Evolutionary conservation across 768 basidiomycete species (phyloP).

Genomic region (Mycena olivaceomarginata): DNA sequence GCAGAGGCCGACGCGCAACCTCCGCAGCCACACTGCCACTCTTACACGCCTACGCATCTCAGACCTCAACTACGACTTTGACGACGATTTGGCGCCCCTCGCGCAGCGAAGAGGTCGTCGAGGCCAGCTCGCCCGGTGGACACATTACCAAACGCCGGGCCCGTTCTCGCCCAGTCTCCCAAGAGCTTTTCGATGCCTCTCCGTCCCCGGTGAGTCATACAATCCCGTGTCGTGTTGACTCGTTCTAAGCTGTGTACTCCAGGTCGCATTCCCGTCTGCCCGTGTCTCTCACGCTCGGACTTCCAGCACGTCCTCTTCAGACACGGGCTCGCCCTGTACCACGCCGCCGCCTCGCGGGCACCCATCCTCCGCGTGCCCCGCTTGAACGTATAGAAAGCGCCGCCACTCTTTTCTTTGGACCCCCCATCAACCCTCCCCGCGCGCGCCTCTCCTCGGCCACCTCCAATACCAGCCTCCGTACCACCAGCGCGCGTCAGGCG

Average conservation of each 20-base stretch:
- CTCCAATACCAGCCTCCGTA: constrained; percentile 46
- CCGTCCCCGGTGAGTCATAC: constrained; percentile 65
- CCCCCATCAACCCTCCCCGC: constrained; percentile 62
- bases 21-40: constrained; percentile 50
- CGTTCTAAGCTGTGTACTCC: neutral
- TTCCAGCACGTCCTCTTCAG: constrained; percentile 66
- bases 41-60: constrained; percentile 71
- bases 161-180: constrained; percentile 82
- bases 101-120: constrained; percentile 73
- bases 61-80: constrained; percentile 64
- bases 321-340: constrained; percentile 73
- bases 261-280: constrained; percentile 64
- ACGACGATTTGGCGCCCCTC: constrained; percentile 36
- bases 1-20: constrained; percentile 55
- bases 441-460: constrained; percentile 56
- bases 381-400: constrained; percentile 75
- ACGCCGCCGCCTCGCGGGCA: constrained; percentile 71
- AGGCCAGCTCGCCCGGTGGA: constrained; percentile 85
- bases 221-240: constrained; percentile 14
- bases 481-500: constrained; percentile 46
- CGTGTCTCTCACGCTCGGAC: constrained; percentile 58
- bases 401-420: constrained; percentile 83
- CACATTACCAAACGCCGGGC: constrained; percentile 87
- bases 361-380: constrained; percentile 58
- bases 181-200: constrained; percentile 75